Evolutionary conservation across 805 yeast genomes (phyloP).

Genomic region (Starmerella kuoi): DNA sequence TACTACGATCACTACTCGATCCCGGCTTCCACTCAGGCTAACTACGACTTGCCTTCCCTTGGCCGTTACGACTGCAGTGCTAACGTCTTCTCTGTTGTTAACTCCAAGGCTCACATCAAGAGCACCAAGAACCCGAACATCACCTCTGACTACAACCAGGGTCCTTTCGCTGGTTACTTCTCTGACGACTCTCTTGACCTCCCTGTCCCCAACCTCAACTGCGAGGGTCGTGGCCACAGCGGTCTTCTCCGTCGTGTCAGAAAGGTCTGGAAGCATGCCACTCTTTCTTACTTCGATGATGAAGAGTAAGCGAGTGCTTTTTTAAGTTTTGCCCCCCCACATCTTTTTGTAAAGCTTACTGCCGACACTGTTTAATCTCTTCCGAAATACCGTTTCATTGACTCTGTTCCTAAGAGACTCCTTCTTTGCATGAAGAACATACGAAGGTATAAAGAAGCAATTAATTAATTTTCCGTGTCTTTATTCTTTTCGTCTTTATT

Average conservation of each 20-base stretch:
- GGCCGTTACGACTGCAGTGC: constrained; percentile 43
- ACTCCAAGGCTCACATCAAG: constrained; percentile 26
- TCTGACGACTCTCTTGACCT: constrained; percentile 16
- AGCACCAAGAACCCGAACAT: constrained; percentile 18
- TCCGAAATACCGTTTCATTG: no score
- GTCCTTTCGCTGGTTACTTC: constrained; percentile 20
- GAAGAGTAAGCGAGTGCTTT: neutral
- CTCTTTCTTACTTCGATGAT: constrained; percentile 20
- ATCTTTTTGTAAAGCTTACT: no score
- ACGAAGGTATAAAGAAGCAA: no score
- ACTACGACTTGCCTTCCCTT: constrained; percentile 38
- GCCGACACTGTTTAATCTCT: no score
- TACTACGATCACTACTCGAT: constrained; percentile 43
- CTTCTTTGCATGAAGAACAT: no score
- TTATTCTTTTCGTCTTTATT: no score
- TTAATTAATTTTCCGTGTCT: no score
- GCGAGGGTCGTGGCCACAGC: constrained; percentile 26
- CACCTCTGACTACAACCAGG: constrained; percentile 22
- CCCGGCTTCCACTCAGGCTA: constrained; percentile 37
- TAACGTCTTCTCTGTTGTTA: constrained; percentile 36
- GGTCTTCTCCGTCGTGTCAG: constrained; percentile 21
- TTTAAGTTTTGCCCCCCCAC: no score
- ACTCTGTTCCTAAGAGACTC: no score
- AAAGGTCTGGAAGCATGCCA: constrained; percentile 24
- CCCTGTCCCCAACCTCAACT: constrained; percentile 26